Evolutionary conservation across 805 yeast genomes (phyloP).

Genomic region (Torulaspora gathmanii): DNA sequence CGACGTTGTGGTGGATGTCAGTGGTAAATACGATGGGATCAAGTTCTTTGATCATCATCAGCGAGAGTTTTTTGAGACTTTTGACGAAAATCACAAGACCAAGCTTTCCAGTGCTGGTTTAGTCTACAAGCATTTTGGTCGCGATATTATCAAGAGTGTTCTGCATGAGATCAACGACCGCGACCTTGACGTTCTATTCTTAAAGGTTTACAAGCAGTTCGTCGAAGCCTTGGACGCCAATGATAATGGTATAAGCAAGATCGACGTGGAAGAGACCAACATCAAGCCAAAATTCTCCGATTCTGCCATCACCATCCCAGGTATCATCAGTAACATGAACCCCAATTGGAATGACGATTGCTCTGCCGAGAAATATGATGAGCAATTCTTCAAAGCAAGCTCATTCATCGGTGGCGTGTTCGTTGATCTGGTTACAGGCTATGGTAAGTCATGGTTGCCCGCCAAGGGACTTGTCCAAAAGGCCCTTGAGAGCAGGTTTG

Average conservation of each 20-base stretch:
- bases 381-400: conserved; percentile 63
- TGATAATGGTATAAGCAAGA: conserved; percentile 86
- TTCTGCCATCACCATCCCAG: conserved; percentile 68
- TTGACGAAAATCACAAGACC: conserved; percentile 58
- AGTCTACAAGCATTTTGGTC: conserved; percentile 81
- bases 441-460: conserved; percentile 87
- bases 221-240: conserved; percentile 92
- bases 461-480: conserved; percentile 71
- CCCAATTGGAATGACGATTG: conserved; percentile 78
- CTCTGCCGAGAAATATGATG: conserved; percentile 62
- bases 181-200: conserved; percentile 60
- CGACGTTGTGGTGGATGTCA: conserved; percentile 92
- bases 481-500: conserved; percentile 58
- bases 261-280: conserved; percentile 39
- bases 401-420: conserved; percentile 81
- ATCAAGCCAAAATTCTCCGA: conserved; percentile 63
- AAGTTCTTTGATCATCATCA: conserved; percentile 96
- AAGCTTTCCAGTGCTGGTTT: conserved; percentile 92
- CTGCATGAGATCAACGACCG: conserved; percentile 14
- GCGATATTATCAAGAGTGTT: background rate
- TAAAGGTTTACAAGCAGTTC: conserved; percentile 77
- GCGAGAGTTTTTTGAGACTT: conserved; percentile 78
- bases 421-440: conserved; percentile 56
- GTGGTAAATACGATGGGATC: conserved; percentile 71
- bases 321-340: conserved; percentile 71